These are phyloP conservation scores for Diaporthe longicolla DNA, from an alignment of 2,329 filamentous ascomycete species.

Conservation along the genomic window DNA sequence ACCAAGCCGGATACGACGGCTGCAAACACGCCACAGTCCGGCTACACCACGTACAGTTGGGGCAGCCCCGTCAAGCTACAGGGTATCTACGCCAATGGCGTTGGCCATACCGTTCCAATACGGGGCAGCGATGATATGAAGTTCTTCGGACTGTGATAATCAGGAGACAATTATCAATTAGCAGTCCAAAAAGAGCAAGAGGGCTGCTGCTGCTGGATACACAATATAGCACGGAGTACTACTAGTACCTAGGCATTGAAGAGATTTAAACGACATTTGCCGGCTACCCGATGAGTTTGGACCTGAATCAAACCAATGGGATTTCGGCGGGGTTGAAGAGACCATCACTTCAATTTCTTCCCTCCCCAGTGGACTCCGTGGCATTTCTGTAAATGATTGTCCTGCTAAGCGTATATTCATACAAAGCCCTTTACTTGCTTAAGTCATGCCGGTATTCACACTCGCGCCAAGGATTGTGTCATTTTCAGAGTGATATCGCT, in stretches of 20 bases:
- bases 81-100: constrained; percentile 51
- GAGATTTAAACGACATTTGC: not conserved
- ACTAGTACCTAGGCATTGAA: not conserved
- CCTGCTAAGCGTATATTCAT: too few species aligned
- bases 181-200: not conserved
- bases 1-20: constrained; percentile 44
- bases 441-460: not conserved
- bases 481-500: not conserved
- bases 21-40: constrained; percentile 53
- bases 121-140: constrained; percentile 49
- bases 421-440: too few species aligned
- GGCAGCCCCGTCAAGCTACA: constrained; percentile 51
- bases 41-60: constrained; percentile 57
- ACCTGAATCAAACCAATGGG: too few species aligned
- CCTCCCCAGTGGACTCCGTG: too few species aligned
- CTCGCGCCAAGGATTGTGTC: not conserved
- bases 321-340: not conserved
- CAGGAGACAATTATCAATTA: too few species aligned
- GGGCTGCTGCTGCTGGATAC: not conserved
- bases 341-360: too few species aligned
- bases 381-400: too few species aligned
- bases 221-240: not conserved
- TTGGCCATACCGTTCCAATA: constrained; percentile 48
- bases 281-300: too few species aligned
- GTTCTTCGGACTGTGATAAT: constrained; percentile 51